Percentiles rank a stretch among this genome's conserved stretches.
Conservation (phyloP, 2,329 filamentous ascomycete genomes). For the Fusarium kyushuense region DNA sequence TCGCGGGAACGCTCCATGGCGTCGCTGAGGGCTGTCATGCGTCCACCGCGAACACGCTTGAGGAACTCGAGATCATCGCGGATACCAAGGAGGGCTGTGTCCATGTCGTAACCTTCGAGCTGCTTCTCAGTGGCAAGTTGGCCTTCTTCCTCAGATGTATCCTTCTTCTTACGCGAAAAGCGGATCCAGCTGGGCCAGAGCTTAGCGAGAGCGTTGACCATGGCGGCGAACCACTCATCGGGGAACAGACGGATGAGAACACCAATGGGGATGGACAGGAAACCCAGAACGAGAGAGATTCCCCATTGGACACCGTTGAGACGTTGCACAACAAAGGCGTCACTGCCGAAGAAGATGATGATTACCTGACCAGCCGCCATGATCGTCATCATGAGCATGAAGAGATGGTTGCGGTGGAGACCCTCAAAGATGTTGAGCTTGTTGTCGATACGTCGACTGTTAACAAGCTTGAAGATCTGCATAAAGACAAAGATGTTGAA, state of each 20-base stretch:
- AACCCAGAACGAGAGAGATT: slow-evolving; percentile 80
- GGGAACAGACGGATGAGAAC: slow-evolving; percentile 79
- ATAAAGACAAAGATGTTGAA: slow-evolving; percentile 80
- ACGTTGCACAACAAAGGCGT: slow-evolving; percentile 74
- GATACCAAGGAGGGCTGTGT: slow-evolving; percentile 35
- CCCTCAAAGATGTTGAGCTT: slow-evolving; percentile 90
- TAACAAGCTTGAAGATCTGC: slow-evolving; percentile 78
- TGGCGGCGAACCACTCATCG: slow-evolving; percentile 62
- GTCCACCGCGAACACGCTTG: slow-evolving; percentile 33
- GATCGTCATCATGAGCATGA: slow-evolving; percentile 50
- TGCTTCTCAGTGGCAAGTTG: slow-evolving; percentile 27
- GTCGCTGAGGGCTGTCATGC: slow-evolving; percentile 37
- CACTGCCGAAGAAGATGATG: slow-evolving; percentile 56
- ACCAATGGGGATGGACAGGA: slow-evolving; percentile 81
- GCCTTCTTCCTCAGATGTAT: slow-evolving; percentile 17
- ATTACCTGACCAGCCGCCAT: slow-evolving; percentile 45
- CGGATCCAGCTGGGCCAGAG: slow-evolving; percentile 38
- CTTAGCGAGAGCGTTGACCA: slow-evolving; percentile 23
- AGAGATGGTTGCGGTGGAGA: slow-evolving; percentile 47
- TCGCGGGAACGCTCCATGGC: slow-evolving; percentile 34
- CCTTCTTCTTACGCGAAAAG: slow-evolving; percentile 36
- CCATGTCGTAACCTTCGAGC: slow-evolving; percentile 36
- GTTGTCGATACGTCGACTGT: slow-evolving; percentile 80
- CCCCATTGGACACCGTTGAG: slow-evolving; percentile 82
- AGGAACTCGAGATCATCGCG: slow-evolving; percentile 40